Conservation (phyloP, 257 asterid species). For the Solanum tacnaense region DNA sequence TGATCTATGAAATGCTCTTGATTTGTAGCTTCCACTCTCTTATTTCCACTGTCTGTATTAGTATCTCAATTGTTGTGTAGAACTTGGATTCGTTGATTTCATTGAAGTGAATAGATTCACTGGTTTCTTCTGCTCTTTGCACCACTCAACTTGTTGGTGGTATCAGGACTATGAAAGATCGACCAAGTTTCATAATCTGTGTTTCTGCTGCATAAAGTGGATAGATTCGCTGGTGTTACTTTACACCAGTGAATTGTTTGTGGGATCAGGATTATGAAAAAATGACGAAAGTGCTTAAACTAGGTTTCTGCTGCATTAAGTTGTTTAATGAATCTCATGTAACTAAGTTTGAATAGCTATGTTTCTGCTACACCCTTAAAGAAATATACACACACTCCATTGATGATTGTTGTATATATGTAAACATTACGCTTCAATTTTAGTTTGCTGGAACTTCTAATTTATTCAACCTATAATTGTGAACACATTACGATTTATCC, state of each 20-base stretch:
- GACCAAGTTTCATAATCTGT: background rate
- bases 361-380: background rate
- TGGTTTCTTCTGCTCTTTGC: background rate
- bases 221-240: background rate
- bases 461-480: background rate
- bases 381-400: background rate
- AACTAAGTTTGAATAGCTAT: background rate
- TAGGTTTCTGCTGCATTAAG: background rate
- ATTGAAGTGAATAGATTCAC: background rate
- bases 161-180: background rate
- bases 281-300: background rate
- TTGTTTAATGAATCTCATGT: background rate
- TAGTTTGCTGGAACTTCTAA: background rate
- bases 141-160: background rate
- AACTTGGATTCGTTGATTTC: background rate
- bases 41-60: background rate
- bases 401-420: background rate
- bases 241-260: background rate
- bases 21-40: background rate
- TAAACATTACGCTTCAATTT: background rate
- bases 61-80: background rate
- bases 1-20: background rate
- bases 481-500: background rate
- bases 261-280: background rate
- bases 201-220: background rate